These are phyloP conservation scores for Knufia petricola DNA, from an alignment of 2,329 filamentous ascomycete species.

Conservation along the genomic window DNA sequence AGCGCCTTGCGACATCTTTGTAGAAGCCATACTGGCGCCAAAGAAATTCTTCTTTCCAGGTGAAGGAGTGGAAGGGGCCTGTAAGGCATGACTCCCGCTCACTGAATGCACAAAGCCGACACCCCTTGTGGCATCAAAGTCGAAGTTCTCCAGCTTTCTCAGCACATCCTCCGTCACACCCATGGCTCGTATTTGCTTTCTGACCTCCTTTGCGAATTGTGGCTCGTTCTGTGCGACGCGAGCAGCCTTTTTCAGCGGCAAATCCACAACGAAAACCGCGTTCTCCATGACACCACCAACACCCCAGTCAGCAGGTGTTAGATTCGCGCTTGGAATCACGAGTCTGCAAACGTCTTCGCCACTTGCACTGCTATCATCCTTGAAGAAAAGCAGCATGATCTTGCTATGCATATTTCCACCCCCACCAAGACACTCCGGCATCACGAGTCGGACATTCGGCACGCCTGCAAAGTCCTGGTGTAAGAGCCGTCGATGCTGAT, in stretches of 20 bases:
- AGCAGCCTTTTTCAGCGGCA: constrained; percentile 43
- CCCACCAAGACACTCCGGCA: constrained; percentile 46
- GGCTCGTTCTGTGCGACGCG: constrained; percentile 28
- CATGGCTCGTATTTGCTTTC: constrained; percentile 59
- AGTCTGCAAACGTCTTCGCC: constrained; percentile 43
- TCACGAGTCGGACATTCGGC: constrained; percentile 56
- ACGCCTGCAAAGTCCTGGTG: constrained; percentile 34
- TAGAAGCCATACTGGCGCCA: not conserved
- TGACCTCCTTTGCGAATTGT: constrained; percentile 59
- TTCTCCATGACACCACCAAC: constrained; percentile 78
- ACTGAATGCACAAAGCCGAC: constrained; percentile 80
- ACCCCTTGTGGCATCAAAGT: constrained; percentile 63
- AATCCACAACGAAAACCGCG: constrained; percentile 84
- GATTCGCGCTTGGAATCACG: constrained; percentile 77
- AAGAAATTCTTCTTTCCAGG: not conserved
- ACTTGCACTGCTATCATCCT: constrained; percentile 25
- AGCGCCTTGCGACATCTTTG: no score
- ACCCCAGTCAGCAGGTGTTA: constrained; percentile 82
- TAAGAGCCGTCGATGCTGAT: constrained; percentile 33
- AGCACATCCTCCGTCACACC: constrained; percentile 56
- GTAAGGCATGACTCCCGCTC: constrained; percentile 43
- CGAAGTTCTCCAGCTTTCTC: constrained; percentile 63
- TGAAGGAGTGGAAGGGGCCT: not conserved
- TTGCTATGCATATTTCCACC: constrained; percentile 94
- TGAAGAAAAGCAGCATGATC: constrained; percentile 77